Evolutionary conservation across 164 flowering plant species (phyloP).

Genomic region (Cinnamomum micranthum): DNA sequence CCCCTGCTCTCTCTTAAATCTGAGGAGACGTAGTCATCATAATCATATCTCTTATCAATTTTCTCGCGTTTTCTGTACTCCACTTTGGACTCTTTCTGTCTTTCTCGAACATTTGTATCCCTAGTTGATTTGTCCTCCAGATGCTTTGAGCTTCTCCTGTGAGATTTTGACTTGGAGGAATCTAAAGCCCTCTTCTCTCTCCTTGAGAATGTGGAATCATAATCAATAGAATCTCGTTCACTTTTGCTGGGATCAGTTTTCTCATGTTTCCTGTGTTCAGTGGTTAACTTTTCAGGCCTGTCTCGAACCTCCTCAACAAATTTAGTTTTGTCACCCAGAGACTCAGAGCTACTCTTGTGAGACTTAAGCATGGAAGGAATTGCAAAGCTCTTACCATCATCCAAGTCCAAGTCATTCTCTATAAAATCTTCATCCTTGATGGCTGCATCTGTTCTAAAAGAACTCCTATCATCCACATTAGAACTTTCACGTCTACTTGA

Average conservation of each 20-base stretch:
- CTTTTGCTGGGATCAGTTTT: conserved; percentile 2
- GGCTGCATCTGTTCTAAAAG: conserved; percentile 10
- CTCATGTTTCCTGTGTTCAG: conserved; percentile 15
- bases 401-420: conserved; percentile 1
- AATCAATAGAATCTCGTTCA: conserved; percentile 7
- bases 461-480: conserved; percentile 10
- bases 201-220: conserved; percentile 16
- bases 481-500: conserved; percentile 7
- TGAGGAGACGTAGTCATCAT: conserved; percentile 8
- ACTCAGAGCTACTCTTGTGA: background rate
- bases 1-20: conserved; percentile 4
- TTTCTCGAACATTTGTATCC: conserved; percentile 10
- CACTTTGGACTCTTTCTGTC: conserved; percentile 6
- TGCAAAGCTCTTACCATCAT: conserved; percentile 5
- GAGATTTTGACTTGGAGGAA: conserved; percentile 12
- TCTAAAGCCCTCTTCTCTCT: conserved; percentile 12
- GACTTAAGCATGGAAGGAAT: conserved; percentile 2
- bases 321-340: background rate
- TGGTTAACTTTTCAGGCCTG: conserved; percentile 8
- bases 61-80: conserved; percentile 5
- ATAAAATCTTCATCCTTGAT: conserved; percentile 2
- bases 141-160: conserved; percentile 16
- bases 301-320: conserved; percentile 7
- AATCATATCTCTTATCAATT: conserved; percentile 2
- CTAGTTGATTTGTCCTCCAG: conserved; percentile 7